Evolutionary conservation across 106 monocot species (phyloP).

Genomic region (Dendrobium chrysotoxum): DNA sequence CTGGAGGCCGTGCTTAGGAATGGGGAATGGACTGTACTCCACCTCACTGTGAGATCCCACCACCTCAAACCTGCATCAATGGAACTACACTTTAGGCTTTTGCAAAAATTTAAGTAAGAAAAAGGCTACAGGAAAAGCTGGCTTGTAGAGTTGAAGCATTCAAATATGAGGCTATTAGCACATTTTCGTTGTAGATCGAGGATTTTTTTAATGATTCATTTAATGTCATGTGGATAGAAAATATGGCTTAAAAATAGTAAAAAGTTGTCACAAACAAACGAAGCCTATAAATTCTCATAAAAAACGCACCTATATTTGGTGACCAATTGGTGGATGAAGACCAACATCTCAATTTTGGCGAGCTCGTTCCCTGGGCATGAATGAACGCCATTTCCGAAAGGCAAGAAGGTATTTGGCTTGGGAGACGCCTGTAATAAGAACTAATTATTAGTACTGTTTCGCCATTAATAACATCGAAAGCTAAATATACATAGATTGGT

Average conservation of each 20-base stretch:
- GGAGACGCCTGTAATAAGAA: constrained; percentile 37
- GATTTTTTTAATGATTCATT: no score
- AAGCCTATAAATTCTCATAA: no score
- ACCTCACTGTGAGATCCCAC: constrained; percentile 29
- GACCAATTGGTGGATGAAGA: constrained; percentile 66
- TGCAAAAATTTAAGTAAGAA: no score
- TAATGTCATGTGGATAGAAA: no score
- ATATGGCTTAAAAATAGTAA: no score
- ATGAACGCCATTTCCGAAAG: constrained; percentile 83
- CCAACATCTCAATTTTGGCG: constrained; percentile 72
- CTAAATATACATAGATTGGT: background rate
- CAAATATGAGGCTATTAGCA: no score
- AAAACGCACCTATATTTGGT: constrained; percentile 54
- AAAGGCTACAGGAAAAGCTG: no score
- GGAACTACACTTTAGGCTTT: background rate
- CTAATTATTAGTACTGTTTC: background rate
- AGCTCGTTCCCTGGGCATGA: constrained; percentile 91
- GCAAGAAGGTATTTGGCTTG: constrained; percentile 73
- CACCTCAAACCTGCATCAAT: constrained; percentile 44
- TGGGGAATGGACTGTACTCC: constrained; percentile 72
- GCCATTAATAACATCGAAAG: background rate
- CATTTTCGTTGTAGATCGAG: no score
- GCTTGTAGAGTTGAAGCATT: no score
- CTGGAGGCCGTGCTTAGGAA: constrained; percentile 62
- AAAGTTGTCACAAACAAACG: no score